Evolutionary conservation across 768 basidiomycete species (phyloP).

Genomic region (Pholiota molesta): DNA sequence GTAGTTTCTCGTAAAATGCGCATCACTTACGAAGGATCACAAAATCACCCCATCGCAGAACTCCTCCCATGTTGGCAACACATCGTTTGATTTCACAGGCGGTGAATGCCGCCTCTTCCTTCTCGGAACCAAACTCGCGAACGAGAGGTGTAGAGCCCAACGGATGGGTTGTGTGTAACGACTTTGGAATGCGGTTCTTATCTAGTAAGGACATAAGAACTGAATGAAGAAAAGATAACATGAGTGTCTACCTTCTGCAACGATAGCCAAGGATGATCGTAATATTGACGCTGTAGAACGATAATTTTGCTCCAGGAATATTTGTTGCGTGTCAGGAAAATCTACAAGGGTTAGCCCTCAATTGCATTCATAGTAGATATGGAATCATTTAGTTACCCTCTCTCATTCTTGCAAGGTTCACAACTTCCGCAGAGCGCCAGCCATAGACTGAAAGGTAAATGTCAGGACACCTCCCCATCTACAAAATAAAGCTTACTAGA

Average conservation of each 20-base stretch:
- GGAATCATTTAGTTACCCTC: slow-evolving; percentile 40
- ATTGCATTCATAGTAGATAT: background rate
- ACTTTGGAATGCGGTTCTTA: slow-evolving; percentile 73
- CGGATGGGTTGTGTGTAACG: slow-evolving; percentile 69
- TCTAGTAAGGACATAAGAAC: slow-evolving; percentile 44
- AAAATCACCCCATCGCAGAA: slow-evolving; percentile 75
- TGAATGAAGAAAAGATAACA: background rate
- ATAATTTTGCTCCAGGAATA: slow-evolving; percentile 86
- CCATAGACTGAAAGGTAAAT: slow-evolving; percentile 61
- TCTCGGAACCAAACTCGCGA: slow-evolving; percentile 51
- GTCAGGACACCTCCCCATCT: background rate
- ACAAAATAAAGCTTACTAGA: slow-evolving; percentile 51
- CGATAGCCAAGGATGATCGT: slow-evolving; percentile 71
- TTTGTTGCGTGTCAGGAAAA: slow-evolving; percentile 63
- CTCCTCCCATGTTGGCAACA: slow-evolving; percentile 73
- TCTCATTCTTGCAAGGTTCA: slow-evolving; percentile 74
- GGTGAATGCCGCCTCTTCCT: slow-evolving; percentile 71
- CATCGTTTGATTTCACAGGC: slow-evolving; percentile 78
- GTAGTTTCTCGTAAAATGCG: background rate
- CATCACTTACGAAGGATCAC: slow-evolving; percentile 71
- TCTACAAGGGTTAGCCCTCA: slow-evolving; percentile 40
- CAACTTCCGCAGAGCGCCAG: slow-evolving; percentile 83
- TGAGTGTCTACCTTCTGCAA: slow-evolving; percentile 67
- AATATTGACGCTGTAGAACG: slow-evolving; percentile 82
- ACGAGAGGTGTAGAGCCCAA: slow-evolving; percentile 63